Percentiles rank a stretch among this genome's conserved stretches.
phyloP scores from a whole-genome alignment of 345 rosid species.

The Rhodamnia rubescens region DNA sequence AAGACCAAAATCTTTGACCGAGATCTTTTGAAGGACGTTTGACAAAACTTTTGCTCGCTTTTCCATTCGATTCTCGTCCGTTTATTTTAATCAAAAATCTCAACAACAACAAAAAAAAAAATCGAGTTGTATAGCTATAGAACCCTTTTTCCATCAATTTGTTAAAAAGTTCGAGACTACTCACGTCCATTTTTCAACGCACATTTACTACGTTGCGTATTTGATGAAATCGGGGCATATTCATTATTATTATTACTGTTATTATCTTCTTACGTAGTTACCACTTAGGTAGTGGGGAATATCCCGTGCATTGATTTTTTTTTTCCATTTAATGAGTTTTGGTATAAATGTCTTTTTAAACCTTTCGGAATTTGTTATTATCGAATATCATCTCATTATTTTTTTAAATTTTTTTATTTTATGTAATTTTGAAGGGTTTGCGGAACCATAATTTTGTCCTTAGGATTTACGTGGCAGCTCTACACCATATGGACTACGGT shows the following conservation, averaged over 20 bases:
- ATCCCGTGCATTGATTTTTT: not conserved
- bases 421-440: slow-evolving; percentile 20
- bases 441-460: slow-evolving; percentile 22
- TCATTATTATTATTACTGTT: too few relatives aligned
- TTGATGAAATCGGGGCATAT: too few relatives aligned
- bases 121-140: not conserved
- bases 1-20: not conserved
- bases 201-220: not conserved
- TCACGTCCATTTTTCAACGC: not conserved
- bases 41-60: too few relatives aligned
- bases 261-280: too few relatives aligned
- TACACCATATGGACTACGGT: slow-evolving; percentile 38
- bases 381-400: not conserved
- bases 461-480: slow-evolving; percentile 31
- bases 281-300: not conserved
- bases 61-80: too few relatives aligned
- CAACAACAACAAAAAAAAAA: too few relatives aligned
- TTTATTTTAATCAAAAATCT: too few relatives aligned
- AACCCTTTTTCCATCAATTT: not conserved
- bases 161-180: not conserved
- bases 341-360: not conserved
- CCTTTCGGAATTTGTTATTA: not conserved
- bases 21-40: not conserved
- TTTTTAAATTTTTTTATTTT: too few relatives aligned
- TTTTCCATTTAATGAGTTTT: not conserved